Percentiles rank a stretch among this genome's conserved stretches.
Conservation (phyloP, 2,329 filamentous ascomycete genomes). For the Trichoderma cornu-damae region DNA sequence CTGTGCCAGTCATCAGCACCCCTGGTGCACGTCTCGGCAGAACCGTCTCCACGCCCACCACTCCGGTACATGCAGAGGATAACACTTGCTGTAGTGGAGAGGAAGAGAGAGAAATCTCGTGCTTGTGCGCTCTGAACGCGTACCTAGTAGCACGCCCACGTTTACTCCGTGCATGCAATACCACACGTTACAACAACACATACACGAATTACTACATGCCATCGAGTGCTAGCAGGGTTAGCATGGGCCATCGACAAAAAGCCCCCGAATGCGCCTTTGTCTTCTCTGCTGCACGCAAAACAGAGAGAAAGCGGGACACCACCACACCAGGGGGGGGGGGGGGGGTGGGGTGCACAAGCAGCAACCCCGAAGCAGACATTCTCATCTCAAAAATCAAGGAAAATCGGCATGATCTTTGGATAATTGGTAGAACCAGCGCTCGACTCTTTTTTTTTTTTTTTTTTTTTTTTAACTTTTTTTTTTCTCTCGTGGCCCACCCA, state of each 20-base stretch:
- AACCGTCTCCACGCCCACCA: conserved; percentile 21
- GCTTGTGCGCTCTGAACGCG: conserved; percentile 5
- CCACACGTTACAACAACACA: conserved; percentile 13
- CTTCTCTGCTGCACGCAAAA: not conserved
- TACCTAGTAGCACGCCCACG: conserved; percentile 11
- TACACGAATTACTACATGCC: conserved; percentile 7
- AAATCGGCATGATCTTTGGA: not conserved
- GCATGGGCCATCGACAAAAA: conserved; percentile 18
- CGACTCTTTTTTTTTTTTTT: not conserved
- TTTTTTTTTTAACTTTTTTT: not conserved
- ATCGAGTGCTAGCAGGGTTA: conserved; percentile 16
- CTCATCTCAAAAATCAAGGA: conserved; percentile 6
- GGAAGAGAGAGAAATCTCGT: conserved; percentile 3
- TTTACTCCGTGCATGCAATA: conserved; percentile 13
- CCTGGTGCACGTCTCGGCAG: conserved; percentile 21
- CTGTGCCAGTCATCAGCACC: conserved; percentile 19
- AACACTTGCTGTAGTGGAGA: not conserved
- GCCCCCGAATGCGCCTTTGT: conserved; percentile 12
- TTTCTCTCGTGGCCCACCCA: not conserved
- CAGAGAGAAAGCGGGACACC: conserved; percentile 4
- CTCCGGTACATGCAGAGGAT: conserved; percentile 17
- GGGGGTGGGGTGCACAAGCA: conserved; percentile 8
- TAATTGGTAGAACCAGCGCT: not conserved
- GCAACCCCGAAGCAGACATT: not conserved
- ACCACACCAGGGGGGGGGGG: not conserved